Evolutionary conservation across 2,329 filamentous ascomycete genomes (phyloP), one percentile per base, ranked within the genome.

Genomic region (Cladophialophora psammophila): DNA sequence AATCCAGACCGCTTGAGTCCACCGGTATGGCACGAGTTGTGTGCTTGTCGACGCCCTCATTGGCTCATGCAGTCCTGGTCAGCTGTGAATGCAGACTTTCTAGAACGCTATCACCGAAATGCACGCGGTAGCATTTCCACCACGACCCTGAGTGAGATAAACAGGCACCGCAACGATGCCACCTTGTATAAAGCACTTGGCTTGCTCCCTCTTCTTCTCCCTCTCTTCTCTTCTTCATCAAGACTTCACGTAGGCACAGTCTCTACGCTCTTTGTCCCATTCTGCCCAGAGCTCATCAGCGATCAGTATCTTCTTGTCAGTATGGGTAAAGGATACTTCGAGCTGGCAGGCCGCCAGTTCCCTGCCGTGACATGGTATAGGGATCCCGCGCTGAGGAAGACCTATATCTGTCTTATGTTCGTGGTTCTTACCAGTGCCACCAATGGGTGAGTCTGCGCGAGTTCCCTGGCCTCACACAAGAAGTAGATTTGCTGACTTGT

Each of bases 361-460:
- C 83, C 86, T 72, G 80, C 80, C 65, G 86, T 88, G 26, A 82
- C 77, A 63, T 89, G 87, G 87, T 84, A 80, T 68, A 81, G 78
- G 72, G 84, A 88, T 69, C 85, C 85, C 42, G 84, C 86, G 73
- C 77, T 88, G 62, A 80, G 86, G 60, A 84, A 81, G 74, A 81
- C 88, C n/a, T 88, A 88, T 74, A 80, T 80, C 61, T 81, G 83
- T 74, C 81, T 80, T 68, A 77, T 82, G 38, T 82, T 88, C 66
- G 80, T 89, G 65, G 85, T 87, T 75, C 78, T 88, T 63, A 86
- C 85, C n/a, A 88, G 86, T 35, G 86, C 86, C 38, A 73, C 71
- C 32, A 73, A 72, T 50, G 71, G 71, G 68, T 70, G 62, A 61
- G 67, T 60, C 10, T 20, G 26, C 20, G 15, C 34, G 20, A 31